Base-by-base conservation (phyloP, 2,329 filamentous ascomycete genomes). In the Apiospora saccharicola region DNA sequence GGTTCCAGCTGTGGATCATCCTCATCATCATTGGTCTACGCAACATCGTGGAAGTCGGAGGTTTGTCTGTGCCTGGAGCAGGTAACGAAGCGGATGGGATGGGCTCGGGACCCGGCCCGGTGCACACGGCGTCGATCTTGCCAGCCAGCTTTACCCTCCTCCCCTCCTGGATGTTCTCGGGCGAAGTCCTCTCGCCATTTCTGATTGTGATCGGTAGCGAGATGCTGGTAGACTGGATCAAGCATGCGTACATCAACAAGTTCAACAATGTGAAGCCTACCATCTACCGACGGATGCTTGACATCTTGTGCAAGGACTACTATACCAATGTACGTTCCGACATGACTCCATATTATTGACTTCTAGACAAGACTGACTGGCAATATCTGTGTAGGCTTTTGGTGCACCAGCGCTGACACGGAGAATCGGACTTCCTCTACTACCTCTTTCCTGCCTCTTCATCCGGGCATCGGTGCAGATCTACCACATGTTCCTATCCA, bases 1-100 rank as follows among this genome's bases (percentile, higher is more conserved):
- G 96, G 1, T 99, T 99, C 78, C 96, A 99, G 79, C 89, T 99
- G 1, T 98, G 96, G 94, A 90, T 99, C 67, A 98, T 99, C 92
- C 88, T 99, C 1, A 89, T 96, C 75, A 98, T 99, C 79, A 98
- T 99, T 74, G 96, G 94, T 12, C 92, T 97, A 82, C 93, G 96
- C 71, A 99, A 99, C 79, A 93, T 99, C 53, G 95, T 99, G 30
- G 96, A 99, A 81, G 94, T 98, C 0, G 96, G 96, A 5, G 94
- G 94, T 0, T 86, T 98, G 46, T 95, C 91, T 0, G 85, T 91
- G 0, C 86, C 88, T 0, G 88, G 88, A 0, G 85, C 86, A 0
- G 87, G 86, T 1, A 82, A 84, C n/a, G 86, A 88, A 47, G 78
- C 84, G 8, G 82, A 84, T 26, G 82, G 81, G 30, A 81, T 82